phyloP scores from a whole-genome alignment of 2,329 filamentous ascomycete species.

The Trichoderma gracile region DNA sequence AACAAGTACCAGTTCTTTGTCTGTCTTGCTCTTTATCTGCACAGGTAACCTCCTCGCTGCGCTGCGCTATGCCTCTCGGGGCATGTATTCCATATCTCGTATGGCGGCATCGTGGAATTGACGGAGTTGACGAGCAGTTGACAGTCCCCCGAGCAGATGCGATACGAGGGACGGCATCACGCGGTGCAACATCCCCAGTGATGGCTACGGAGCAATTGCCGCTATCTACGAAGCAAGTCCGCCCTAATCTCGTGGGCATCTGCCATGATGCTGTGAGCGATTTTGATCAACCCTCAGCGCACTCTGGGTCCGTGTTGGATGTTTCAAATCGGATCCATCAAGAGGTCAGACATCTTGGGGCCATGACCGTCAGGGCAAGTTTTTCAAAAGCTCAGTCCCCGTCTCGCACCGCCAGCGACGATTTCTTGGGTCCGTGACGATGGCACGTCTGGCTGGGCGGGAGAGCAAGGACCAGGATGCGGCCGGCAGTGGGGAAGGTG shows the following conservation, averaged over 20 bases:
- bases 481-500: conserved; percentile 6
- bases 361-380: conserved; percentile 22
- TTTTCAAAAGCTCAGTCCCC: conserved; percentile 5
- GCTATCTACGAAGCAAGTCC: neutral
- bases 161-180: conserved; percentile 21
- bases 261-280: neutral
- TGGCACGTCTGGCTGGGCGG: conserved; percentile 19
- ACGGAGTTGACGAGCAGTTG: neutral
- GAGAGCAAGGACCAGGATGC: conserved; percentile 24
- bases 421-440: conserved; percentile 23
- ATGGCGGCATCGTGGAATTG: too few species aligned
- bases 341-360: neutral
- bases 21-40: conserved; percentile 4
- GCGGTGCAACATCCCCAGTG: conserved; percentile 8
- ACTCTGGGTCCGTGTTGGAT: neutral
- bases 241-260: too few species aligned
- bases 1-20: too few species aligned
- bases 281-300: neutral
- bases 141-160: neutral
- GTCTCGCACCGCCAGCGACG: neutral
- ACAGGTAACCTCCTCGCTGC: too few species aligned
- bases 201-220: neutral
- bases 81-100: neutral
- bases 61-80: conserved; percentile 21
- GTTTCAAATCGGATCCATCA: conserved; percentile 3